phyloP scores from a whole-genome alignment of 2,329 filamentous ascomycete species.

The Drechslerella dactyloides region DNA sequence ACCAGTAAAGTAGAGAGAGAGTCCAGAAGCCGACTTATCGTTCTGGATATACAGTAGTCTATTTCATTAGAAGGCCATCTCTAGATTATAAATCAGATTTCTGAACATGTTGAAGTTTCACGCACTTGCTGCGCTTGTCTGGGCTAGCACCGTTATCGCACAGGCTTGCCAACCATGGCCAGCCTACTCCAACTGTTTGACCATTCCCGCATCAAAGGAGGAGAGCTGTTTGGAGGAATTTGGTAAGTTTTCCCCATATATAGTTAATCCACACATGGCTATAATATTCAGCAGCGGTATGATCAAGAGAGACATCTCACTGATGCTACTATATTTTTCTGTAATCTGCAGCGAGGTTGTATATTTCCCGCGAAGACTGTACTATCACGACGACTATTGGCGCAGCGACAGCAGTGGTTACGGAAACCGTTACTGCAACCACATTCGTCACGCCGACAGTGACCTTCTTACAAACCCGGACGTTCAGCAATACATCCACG shows the following conservation, averaged over 20 bases:
- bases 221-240: slow-evolving; percentile 23
- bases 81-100: background rate
- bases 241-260: slow-evolving; percentile 10
- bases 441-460: slow-evolving; percentile 44
- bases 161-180: slow-evolving; percentile 16
- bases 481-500: slow-evolving; percentile 36
- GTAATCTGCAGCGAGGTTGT: slow-evolving; percentile 7
- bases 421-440: slow-evolving; percentile 33
- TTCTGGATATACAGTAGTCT: background rate
- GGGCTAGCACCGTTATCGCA: background rate
- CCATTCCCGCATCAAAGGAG: slow-evolving; percentile 15
- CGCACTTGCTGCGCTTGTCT: background rate
- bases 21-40: background rate
- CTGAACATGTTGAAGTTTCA: slow-evolving; percentile 13
- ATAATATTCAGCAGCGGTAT: too few relatives aligned
- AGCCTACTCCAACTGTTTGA: slow-evolving; percentile 12
- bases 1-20: too few relatives aligned
- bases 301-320: too few relatives aligned
- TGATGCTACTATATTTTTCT: background rate
- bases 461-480: slow-evolving; percentile 28
- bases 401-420: slow-evolving; percentile 16
- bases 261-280: too few relatives aligned
- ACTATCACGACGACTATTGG: slow-evolving; percentile 21
- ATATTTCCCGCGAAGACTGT: slow-evolving; percentile 21
- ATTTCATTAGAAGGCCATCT: background rate